phyloP scores from a whole-genome alignment of 1,139 yeast genomes.

The Debaryomyces robertsiae region DNA sequence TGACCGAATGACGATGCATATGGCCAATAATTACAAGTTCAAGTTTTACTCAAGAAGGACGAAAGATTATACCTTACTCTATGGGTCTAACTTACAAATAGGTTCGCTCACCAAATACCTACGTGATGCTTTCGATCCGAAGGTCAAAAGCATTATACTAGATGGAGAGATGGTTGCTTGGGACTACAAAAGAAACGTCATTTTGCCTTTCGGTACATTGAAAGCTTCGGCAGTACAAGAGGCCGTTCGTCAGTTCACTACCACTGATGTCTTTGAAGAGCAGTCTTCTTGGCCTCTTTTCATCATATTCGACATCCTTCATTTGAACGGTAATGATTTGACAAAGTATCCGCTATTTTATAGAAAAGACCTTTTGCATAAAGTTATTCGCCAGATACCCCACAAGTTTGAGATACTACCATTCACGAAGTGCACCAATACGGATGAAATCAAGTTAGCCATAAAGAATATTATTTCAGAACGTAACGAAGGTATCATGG shows the following conservation, averaged over 20 bases:
- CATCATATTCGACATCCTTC: conserved; percentile 72
- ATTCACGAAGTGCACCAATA: conserved; percentile 43
- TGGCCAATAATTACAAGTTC: conserved; percentile 40
- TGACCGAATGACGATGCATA: conserved; percentile 79
- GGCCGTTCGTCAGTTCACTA: conserved; percentile 44
- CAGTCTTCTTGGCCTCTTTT: conserved; percentile 60
- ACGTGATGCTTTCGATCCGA: conserved; percentile 42
- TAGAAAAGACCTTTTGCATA: conserved; percentile 55
- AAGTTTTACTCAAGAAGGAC: conserved; percentile 70
- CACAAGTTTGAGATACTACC: conserved; percentile 61
- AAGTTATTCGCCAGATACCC: conserved; percentile 50
- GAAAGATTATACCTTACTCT: conserved; percentile 70
- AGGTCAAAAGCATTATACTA: conserved; percentile 55
- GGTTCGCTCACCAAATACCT: conserved; percentile 68
- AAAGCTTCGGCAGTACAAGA: conserved; percentile 68
- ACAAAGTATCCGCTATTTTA: conserved; percentile 55
- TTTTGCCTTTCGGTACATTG: conserved; percentile 80
- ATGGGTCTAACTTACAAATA: conserved; percentile 61
- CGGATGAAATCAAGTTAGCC: conserved; percentile 56
- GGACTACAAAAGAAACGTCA: conserved; percentile 60
- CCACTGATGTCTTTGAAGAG: conserved; percentile 39
- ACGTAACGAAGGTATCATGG: conserved; percentile 80
- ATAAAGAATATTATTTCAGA: conserved; percentile 60
- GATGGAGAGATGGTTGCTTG: conserved; percentile 97
- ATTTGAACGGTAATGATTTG: conserved; percentile 64